phyloP scores from a whole-genome alignment of 2,329 filamentous ascomycete species.

The Fusarium lateritium region DNA sequence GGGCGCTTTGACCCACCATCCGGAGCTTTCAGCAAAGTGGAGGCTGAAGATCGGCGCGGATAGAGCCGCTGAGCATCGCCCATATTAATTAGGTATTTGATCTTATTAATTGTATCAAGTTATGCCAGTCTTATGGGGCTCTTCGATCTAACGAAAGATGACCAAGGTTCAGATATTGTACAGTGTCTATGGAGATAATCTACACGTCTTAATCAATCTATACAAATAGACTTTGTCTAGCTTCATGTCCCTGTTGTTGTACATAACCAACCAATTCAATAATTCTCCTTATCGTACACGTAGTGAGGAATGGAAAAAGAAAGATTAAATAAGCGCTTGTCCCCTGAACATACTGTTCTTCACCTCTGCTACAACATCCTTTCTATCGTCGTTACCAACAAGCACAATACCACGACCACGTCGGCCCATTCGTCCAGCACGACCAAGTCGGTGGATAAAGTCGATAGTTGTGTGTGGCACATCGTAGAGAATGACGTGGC shows the following conservation, averaged over 20 bases:
- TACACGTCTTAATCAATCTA: constrained; percentile 19
- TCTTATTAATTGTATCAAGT: background rate
- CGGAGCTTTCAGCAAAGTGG: background rate
- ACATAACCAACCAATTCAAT: constrained; percentile 35
- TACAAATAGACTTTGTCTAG: constrained; percentile 15
- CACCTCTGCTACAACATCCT: constrained; percentile 92
- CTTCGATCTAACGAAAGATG: background rate
- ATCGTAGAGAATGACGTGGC: constrained; percentile 94
- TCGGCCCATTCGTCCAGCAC: constrained; percentile 92
- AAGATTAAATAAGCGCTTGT: constrained; percentile 77
- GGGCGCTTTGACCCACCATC: constrained; percentile 32
- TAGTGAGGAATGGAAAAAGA: constrained; percentile 7
- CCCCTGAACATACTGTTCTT: constrained; percentile 90
- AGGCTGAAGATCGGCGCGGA: constrained; percentile 7
- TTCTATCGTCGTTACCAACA: constrained; percentile 89
- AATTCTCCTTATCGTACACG: constrained; percentile 45
- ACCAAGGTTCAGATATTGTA: constrained; percentile 4
- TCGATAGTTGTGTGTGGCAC: constrained; percentile 99
- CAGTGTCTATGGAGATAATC: constrained; percentile 29
- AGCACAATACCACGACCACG: constrained; percentile 91
- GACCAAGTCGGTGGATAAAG: constrained; percentile 95
- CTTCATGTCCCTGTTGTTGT: constrained; percentile 23
- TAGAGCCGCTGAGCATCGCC: background rate
- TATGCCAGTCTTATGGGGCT: background rate
- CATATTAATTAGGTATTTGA: background rate